Evolutionary conservation across 2,329 filamentous ascomycete species (phyloP).

Genomic region (Aspergillus sp.): DNA sequence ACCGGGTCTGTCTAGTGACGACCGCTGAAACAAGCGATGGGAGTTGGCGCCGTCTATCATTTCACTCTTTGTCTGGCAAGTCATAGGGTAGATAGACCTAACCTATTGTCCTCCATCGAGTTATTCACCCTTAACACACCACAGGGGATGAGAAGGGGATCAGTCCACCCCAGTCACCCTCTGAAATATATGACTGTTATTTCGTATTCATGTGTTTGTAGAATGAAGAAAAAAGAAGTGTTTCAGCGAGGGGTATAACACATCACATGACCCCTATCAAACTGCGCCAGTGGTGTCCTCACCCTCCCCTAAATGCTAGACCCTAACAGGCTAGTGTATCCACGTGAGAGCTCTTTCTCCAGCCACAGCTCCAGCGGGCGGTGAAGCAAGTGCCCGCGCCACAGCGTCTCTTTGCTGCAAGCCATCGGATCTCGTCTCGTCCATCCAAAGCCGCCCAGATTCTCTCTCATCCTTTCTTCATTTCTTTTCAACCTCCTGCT

Average conservation of each 20-base stretch:
- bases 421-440: background rate
- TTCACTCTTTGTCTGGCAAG: background rate
- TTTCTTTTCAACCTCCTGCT: background rate
- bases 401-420: constrained; percentile 4
- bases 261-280: constrained; percentile 8
- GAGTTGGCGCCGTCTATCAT: background rate
- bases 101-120: background rate
- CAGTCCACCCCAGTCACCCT: no score
- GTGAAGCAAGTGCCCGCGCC: constrained; percentile 1
- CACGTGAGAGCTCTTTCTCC: background rate
- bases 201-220: background rate
- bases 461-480: background rate
- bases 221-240: background rate
- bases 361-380: constrained; percentile 8
- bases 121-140: no score
- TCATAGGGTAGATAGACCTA: background rate
- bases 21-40: constrained; percentile 1
- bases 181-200: no score
- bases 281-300: background rate
- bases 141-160: no score
- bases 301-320: background rate
- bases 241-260: background rate
- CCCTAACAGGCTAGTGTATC: background rate
- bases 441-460: constrained; percentile 1
- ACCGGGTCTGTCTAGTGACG: background rate